Conservation (phyloP, 2,329 filamentous ascomycete species). For the Ascocoryne sarcoides region DNA sequence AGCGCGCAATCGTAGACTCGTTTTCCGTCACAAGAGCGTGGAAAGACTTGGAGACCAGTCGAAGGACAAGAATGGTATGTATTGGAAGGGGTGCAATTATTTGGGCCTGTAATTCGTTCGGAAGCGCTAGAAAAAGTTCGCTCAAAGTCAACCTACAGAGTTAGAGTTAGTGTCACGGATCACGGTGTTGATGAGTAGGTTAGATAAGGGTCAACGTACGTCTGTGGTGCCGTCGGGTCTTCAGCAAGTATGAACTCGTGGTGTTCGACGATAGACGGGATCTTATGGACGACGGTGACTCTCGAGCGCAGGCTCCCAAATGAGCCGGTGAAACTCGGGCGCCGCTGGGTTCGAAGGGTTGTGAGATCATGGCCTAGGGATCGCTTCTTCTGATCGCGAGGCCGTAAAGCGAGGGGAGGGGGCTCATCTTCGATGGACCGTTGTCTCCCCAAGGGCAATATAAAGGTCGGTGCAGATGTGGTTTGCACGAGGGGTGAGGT, state of each 20-base stretch:
- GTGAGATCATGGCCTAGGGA: slow-evolving; percentile 27
- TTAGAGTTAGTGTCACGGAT: slow-evolving; percentile 8
- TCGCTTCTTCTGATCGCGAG: slow-evolving; percentile 27
- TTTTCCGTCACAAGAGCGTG: slow-evolving; percentile 51
- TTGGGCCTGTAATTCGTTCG: slow-evolving; percentile 54
- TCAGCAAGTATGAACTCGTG: slow-evolving; percentile 21
- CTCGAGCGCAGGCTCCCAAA: slow-evolving; percentile 27
- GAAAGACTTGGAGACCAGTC: slow-evolving; percentile 49
- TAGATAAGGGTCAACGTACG: slow-evolving; percentile 17
- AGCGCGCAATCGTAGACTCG: slow-evolving; percentile 51
- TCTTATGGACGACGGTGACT: slow-evolving; percentile 22
- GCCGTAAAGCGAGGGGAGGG: slow-evolving; percentile 15
- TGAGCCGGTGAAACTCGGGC: slow-evolving; percentile 26
- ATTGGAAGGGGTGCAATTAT: slow-evolving; percentile 52
- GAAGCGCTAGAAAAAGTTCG: slow-evolving; percentile 48
- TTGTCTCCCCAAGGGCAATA: slow-evolving; percentile 25
- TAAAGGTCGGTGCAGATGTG: slow-evolving; percentile 20
- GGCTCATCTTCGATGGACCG: slow-evolving; percentile 16
- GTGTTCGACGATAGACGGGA: slow-evolving; percentile 22
- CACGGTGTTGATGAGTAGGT: too few relatives aligned
- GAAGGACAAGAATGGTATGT: slow-evolving; percentile 50
- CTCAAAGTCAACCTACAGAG: slow-evolving; percentile 38
- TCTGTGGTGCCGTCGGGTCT: slow-evolving; percentile 15
- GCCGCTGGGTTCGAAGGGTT: slow-evolving; percentile 23
- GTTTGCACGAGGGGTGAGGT: slow-evolving; percentile 1